Evolutionary conservation across 1,284 basidiomycete species (phyloP), one percentile per base, ranked within the genome.

Genomic region (Naganishia cerealis): DNA sequence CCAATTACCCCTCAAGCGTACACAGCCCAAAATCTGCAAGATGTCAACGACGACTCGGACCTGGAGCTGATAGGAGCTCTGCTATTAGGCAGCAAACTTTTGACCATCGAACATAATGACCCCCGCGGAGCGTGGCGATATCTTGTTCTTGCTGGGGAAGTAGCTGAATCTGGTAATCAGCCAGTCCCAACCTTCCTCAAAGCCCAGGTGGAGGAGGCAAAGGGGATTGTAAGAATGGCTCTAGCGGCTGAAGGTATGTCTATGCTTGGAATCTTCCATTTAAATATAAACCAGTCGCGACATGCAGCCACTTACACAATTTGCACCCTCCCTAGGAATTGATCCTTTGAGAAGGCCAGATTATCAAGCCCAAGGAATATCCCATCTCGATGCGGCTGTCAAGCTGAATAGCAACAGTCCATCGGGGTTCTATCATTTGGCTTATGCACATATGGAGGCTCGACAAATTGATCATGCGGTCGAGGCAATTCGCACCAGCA

Each of bases 51-150:
- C 36, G 83, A 84, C 50, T 75, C 75, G 21, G 87, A 92, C 73
- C 84, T 84, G 0, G 86, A 90, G 71, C 94, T 92, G 85, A 86
- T 93, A 6, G 83, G 87, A 67, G 85, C 86, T 2, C 82, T 93
- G 10, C 82, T 90, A 0, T 85, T 87, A 43, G 93, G 92, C 2
- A 84, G 87, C 2, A 82, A 88, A 66, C 87, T 94, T 86, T 80
- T 94, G 26, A 88, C 88, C 69, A 73, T 73, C 40, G 75, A 81
- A 40, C 57, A 80, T 36, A 72, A 72, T 21, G 78, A 82, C 18
- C 67, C 77, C 0, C 73, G 74, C 18, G 79, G 81, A 59, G 80
- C 77, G 26, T 81, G 80, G 80, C 70, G 75, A 55, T 81, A 80
- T 69, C 74, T 73, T 21, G 63, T 58, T 38, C 71, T 81, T 9